Base-by-base conservation (phyloP, 257 asterid species). In the Orobanche coerulescens region DNA sequence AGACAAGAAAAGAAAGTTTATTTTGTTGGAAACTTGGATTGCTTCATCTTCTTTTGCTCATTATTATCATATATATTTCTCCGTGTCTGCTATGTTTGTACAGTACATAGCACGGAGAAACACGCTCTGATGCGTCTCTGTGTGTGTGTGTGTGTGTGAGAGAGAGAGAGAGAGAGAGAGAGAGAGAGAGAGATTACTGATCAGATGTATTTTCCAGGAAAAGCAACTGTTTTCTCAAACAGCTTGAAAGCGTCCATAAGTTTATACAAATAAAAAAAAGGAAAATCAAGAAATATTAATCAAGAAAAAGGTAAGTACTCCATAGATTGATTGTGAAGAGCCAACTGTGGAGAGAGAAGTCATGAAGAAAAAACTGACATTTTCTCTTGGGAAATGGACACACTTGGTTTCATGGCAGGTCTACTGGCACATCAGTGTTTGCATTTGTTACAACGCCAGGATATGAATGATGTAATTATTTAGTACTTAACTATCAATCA, bases 1-100 rank as follows among this genome's bases (percentile, higher is more conserved):
- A 65, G 65, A 70, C 78, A 62, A 67, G 76, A 78, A 71, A 24
- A 42, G 73, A 78, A 71, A 65, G 30, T 28, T 62, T 69, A 28
- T 34, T 53, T 52, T 64, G 64, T 65, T 51, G 49, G 58, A 49
- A 51, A 64, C 62, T 75, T 67, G 58, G 72, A 71, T 73, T 66
- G 72, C 60, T 50, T 71, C 69, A 43, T 15, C 61, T 76, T 56
- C 52, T n/a, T 61, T 76, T 69, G 69, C 79, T 78, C 48, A 6
- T 68, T 71, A 6, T 42, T 64, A 48, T 30, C 46, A 50, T 53
- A 49, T 59, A 31, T 36, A 40, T 44, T 22, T 42, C 2, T 52
- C n/a, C n/a, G 52, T 52, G 52, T 54, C 26, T 64, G 37, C 52
- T 61, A 26, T n/a, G 2, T 49, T 3, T 49, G 46, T 40, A 48